Base-by-base conservation (phyloP, 306 rosid genomes). In the Vicia faba region DNA sequence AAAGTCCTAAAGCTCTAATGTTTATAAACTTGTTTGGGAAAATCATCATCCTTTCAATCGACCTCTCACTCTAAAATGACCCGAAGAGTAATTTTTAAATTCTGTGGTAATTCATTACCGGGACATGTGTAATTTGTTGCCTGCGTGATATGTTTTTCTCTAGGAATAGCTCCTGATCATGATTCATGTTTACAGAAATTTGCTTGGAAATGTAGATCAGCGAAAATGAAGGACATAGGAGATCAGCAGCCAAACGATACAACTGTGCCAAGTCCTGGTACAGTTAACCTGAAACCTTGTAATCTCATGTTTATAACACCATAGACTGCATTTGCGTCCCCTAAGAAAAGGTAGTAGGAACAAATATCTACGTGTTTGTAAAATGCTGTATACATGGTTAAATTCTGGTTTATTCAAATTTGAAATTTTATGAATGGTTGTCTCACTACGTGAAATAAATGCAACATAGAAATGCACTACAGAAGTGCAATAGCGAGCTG, bases 271-370 rank as follows among this genome's bases (percentile, higher is more conserved):
- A 55, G 38, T 55, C 12, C 31, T 64, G 20, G 64, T 63, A 6
- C 48, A 63, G 25, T 65, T 64, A 64, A 65, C 40, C 35, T 49
- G 55, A 60, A 40, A 66, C 50, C 54, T 16, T 66, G 51, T 63
- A 60, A 40, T 61, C 41, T 80, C 23, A 50, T 64, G 72, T 57
- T 66, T 43, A 62, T 54, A 70, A 53, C 41, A 80, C 70, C 67
- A 18, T 15, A 57, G 53, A 62, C 16, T 57, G 36, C 68, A 53
- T 43, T 53, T 54, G 44, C 49, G 62, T 57, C 36, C 26, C 31
- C 64, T 74, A 12, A 69, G 45, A 41, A 31, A 64, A 59, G 59
- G 51, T 58, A 12, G 40, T 15, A 39, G 58, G 41, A 15, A 23
- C 45, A 25, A 16, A 29, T 2, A 4, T 6, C 1, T 41, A 9